These are phyloP conservation scores for Didymella exigua DNA, from an alignment of 2,329 filamentous ascomycete species.

Conservation along the genomic window DNA sequence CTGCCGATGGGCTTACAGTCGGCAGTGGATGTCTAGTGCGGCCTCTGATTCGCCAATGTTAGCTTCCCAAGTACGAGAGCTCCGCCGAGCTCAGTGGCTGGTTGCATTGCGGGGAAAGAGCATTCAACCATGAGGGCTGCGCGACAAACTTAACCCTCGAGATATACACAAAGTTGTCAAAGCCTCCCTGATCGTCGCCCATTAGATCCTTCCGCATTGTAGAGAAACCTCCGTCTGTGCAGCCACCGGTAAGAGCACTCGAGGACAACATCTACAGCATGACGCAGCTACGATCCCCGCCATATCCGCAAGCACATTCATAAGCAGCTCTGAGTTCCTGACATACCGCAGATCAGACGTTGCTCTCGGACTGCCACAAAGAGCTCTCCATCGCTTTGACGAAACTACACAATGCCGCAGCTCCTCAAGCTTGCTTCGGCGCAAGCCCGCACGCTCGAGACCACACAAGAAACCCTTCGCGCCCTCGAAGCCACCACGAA, in stretches of 20 bases:
- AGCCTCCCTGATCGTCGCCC: neutral
- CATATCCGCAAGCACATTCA: neutral
- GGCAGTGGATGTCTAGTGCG: neutral
- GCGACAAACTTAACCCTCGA: neutral
- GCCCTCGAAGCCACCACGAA: slow-evolving; percentile 68
- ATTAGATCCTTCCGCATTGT: no score
- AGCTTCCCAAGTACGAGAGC: slow-evolving; percentile 7
- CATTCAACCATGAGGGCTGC: neutral
- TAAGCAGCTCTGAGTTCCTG: neutral
- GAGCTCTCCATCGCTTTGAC: neutral
- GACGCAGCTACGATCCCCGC: neutral
- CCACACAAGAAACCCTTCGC: slow-evolving; percentile 64
- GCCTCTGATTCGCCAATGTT: slow-evolving; percentile 10
- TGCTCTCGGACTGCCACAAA: neutral
- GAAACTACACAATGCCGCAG: slow-evolving; percentile 45
- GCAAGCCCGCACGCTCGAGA: slow-evolving; percentile 55
- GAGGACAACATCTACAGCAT: neutral
- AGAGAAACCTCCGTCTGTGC: no score
- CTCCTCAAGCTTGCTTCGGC: slow-evolving; percentile 57
- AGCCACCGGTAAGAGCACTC: neutral
- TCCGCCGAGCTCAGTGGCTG: neutral
- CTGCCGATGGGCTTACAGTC: slow-evolving; percentile 6
- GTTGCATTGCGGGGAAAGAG: slow-evolving; percentile 6
- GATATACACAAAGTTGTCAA: neutral
- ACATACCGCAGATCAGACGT: neutral